phyloP scores from a whole-genome alignment of 257 asterid species.

The Ajuga chamaepitys region DNA sequence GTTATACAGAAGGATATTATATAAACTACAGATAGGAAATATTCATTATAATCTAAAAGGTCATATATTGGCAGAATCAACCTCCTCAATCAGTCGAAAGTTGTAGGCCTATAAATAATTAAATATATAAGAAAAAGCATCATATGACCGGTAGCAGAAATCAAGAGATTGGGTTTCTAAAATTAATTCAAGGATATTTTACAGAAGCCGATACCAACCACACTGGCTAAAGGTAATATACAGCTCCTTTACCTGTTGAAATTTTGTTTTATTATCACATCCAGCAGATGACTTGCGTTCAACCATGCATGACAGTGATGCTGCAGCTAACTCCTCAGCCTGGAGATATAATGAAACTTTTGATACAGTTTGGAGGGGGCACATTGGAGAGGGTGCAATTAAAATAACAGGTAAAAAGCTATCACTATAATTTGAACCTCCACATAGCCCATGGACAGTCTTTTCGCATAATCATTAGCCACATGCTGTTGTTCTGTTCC shows the following conservation, averaged over 20 bases:
- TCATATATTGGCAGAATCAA: neutral
- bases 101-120: neutral
- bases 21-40: neutral
- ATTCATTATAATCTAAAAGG: neutral
- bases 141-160: neutral
- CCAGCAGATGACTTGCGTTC: constrained; percentile 10
- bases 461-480: constrained; percentile 38
- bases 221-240: constrained; percentile 2
- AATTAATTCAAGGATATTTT: neutral
- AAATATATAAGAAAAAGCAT: neutral
- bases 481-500: constrained; percentile 44
- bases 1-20: neutral
- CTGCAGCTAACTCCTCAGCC: constrained; percentile 29
- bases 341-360: constrained; percentile 6
- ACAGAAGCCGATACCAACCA: neutral
- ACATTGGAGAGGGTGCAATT: neutral
- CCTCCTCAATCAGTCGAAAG: neutral
- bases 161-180: neutral
- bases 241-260: constrained; percentile 25
- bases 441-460: constrained; percentile 35
- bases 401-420: neutral
- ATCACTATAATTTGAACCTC: constrained; percentile 25
- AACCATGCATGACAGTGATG: constrained; percentile 27
- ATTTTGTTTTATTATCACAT: constrained; percentile 20
- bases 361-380: neutral